Evolutionary conservation across 1,284 basidiomycete species (phyloP).

Genomic region (Ceraceosorus bombacis): DNA sequence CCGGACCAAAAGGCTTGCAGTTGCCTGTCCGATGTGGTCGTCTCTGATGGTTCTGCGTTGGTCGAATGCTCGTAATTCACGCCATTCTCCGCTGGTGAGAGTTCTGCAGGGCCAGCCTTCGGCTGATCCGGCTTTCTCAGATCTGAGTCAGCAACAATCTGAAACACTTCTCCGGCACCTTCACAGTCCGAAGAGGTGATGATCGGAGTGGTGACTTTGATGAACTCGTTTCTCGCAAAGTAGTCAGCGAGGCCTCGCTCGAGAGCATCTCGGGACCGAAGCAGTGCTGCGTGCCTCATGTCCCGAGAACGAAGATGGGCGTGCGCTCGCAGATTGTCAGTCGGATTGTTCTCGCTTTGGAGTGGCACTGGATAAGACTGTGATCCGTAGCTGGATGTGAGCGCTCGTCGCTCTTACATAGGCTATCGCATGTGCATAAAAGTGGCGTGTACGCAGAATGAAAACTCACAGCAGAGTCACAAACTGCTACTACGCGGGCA

Average conservation of each 20-base stretch:
- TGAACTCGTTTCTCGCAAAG: slow-evolving; percentile 59
- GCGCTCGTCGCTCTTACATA: too few species aligned
- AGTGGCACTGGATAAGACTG: slow-evolving; percentile 4
- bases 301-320: slow-evolving; percentile 28
- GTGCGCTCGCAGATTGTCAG: slow-evolving; percentile 19
- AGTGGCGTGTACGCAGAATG: too few species aligned
- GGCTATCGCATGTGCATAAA: too few species aligned
- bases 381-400: not conserved
- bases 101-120: too few species aligned
- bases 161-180: slow-evolving; percentile 92
- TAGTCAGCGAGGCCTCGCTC: slow-evolving; percentile 22
- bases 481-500: too few species aligned
- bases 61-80: too few species aligned
- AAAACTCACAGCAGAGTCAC: too few species aligned
- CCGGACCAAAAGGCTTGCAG: slow-evolving; percentile 28
- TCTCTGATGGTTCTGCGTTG: too few species aligned
- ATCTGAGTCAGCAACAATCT: slow-evolving; percentile 54
- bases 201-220: slow-evolving; percentile 73
- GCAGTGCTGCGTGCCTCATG: slow-evolving; percentile 20
- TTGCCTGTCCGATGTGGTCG: not conserved
- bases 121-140: too few species aligned
- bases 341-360: not conserved
- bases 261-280: slow-evolving; percentile 22
- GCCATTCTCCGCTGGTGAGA: slow-evolving; percentile 1
- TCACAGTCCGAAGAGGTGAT: slow-evolving; percentile 89